Evolutionary conservation across 2,329 filamentous ascomycete species (phyloP), one percentile per base, ranked within the genome.

Genomic region (Neofusicoccum laricinum): DNA sequence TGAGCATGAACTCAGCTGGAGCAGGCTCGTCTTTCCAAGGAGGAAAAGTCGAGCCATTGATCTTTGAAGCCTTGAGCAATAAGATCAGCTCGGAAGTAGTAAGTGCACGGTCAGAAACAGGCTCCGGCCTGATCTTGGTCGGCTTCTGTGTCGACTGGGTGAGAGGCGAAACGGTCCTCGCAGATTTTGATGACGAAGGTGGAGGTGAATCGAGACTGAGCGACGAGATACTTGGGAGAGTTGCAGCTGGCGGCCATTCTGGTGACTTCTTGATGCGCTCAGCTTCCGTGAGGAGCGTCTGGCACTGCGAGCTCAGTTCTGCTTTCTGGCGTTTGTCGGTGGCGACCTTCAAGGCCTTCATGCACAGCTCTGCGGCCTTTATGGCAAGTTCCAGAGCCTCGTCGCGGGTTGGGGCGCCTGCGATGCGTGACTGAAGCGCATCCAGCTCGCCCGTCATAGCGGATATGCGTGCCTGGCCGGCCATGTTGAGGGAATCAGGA

Each of bases 1-100:
- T 69, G 32, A 82, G 75, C 36, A 81, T 76, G 69, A 97, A 97
- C 34, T 90, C 86, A 4, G 82, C 75, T 0, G 84, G 75, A 3
- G 76, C 73, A 0, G 91, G 89, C 32, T 87, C 81, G 2, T 77
- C 77, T n/a, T 85, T 85, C 95, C 95, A 99, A 0, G 91, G 92
- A 11, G 90, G 92, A 69, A 97, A 98, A 19, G 90, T 83, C 71
- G 88, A 90, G 0, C 90, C 92, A 73, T 97, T 92, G 19, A 99
- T 82, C 63, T 87, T 89, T 4, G 93, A 95, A 3, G 89, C 88
- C 71, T 89, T 88, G 1, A 91, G 81, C 8, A 98, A 77, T 58
- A 97, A 88, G 34, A 90, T 88, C 71, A 93, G 55, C 76, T 97
- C 93, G 15, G 83, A 82, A 4, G 84, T 90, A 2, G 91, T 84